These are phyloP conservation scores for Globisporangium polare DNA, from an alignment of 352 stramenopile genomes.

Conservation along the genomic window DNA sequence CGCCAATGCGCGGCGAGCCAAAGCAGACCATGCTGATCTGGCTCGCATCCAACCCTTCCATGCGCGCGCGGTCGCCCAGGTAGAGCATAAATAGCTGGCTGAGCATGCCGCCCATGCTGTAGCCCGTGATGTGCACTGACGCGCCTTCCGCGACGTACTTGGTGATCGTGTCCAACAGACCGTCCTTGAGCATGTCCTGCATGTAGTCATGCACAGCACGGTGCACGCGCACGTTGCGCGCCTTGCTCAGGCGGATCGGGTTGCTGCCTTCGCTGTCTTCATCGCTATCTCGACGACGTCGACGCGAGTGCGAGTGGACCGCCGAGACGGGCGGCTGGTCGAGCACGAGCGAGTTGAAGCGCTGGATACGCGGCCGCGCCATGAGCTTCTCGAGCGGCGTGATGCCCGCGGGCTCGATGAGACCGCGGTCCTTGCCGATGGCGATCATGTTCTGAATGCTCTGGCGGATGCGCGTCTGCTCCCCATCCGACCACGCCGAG, in stretches of 20 bases:
- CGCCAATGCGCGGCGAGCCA: constrained; percentile 71
- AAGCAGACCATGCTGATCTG: constrained; percentile 87
- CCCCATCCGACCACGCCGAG: constrained; percentile 74
- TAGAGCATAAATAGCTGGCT: constrained; percentile 79
- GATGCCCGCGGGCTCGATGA: constrained; percentile 59
- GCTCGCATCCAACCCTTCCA: constrained; percentile 63
- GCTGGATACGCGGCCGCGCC: constrained; percentile 45
- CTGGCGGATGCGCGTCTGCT: constrained; percentile 81
- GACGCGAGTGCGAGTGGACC: constrained; percentile 55
- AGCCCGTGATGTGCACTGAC: constrained; percentile 77
- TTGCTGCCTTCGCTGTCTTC: constrained; percentile 43
- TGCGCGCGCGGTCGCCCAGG: constrained; percentile 69
- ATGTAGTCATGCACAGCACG: constrained; percentile 79
- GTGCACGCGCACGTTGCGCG: constrained; percentile 65
- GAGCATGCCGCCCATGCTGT: constrained; percentile 85
- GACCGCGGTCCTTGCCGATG: constrained; percentile 66
- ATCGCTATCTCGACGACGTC: constrained; percentile 54
- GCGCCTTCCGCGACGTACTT: constrained; percentile 70
- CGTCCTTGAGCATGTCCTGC: constrained; percentile 82
- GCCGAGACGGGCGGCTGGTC: constrained; percentile 47
- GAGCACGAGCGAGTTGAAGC: constrained; percentile 69
- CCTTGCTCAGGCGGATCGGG: constrained; percentile 51
- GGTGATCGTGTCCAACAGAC: constrained; percentile 68
- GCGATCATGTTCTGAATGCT: constrained; percentile 87
- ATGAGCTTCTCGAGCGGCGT: constrained; percentile 78